Evolutionary conservation across 495 filamentous ascomycete species (phyloP), one percentile per base, ranked within the genome.

Genomic region (Xylaria intraflava): DNA sequence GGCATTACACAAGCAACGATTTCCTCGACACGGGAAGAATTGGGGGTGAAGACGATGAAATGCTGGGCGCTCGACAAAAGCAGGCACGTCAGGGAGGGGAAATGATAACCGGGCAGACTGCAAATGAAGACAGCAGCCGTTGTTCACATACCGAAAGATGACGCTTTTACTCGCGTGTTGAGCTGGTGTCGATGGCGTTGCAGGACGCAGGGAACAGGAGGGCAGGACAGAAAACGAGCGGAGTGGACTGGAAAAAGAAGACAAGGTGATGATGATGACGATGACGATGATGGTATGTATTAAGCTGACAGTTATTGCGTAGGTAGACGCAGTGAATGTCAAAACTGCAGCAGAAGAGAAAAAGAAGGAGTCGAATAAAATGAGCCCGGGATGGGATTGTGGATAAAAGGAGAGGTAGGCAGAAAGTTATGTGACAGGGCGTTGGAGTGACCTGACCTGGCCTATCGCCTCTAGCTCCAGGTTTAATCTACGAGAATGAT

Each of bases 291-390:
- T 38, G 35, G 14, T 38, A 38, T 16, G 43, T 44, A 44, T 44
- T 53, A 53, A 40, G 24, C 16, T 53, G 42, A 19, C 14, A 12
- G 22, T 16, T 20, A 20, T 45, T 26, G 40, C 49, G 30, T 16
- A n/a, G 3, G 41, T 30, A 31, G 29, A 48, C 44, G 50, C 27
- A 46, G 51, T 49, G 33, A 43, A 43, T 48, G 45, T 43, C 36
- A 29, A 43, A 55, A 40, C 44, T 43, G 36, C 52, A 42, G 52
- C 29, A 24, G 52, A 31, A 43, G 52, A 38, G 52, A 35, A 49
- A 50, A 36, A 48, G 52, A 55, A 55, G 52, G 45, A 55, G 52
- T 55, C 26, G 52, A 55, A 55, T 26, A 46, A 55, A 55, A 55
- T 55, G 39, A 55, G 52, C 26, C 52, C 43, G 16, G 50, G 52